Conservation (phyloP, 2,329 filamentous ascomycete species). For the Aureobasidium sp. region DNA sequence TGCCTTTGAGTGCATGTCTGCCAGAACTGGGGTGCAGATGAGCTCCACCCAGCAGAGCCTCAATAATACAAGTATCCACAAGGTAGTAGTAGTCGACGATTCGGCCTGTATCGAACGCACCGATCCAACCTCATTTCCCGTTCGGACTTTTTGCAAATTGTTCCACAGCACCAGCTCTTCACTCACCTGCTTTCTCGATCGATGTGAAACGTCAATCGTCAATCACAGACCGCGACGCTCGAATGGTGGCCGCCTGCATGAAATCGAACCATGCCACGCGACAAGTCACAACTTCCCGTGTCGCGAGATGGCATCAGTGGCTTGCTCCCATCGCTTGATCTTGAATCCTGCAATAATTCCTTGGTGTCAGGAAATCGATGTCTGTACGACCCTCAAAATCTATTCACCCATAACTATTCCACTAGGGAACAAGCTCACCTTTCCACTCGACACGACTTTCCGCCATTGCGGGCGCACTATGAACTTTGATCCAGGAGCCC, state of each 20-base stretch:
- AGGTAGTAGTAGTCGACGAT: neutral
- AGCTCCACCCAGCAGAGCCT: constrained; percentile 4
- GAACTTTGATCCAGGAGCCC: neutral
- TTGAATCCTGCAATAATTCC: neutral
- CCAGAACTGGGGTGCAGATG: constrained; percentile 9
- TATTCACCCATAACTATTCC: neutral
- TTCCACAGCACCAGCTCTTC: constrained; percentile 2
- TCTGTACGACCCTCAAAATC: constrained; percentile 1
- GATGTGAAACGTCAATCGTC: constrained; percentile 10
- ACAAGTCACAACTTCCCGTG: constrained; percentile 7
- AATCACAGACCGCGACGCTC: constrained; percentile 2
- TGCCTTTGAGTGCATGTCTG: neutral
- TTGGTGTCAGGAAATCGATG: neutral
- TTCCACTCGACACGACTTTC: neutral
- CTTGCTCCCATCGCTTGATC: neutral
- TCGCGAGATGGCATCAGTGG: constrained; percentile 13
- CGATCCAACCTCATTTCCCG: constrained; percentile 13
- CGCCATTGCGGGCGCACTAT: neutral
- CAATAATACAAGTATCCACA: neutral
- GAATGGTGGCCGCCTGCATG: constrained; percentile 1
- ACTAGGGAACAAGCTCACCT: neutral
- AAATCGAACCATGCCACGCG: constrained; percentile 15
- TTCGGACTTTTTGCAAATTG: constrained; percentile 9
- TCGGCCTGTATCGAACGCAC: neutral
- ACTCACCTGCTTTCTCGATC: neutral